phyloP scores from a whole-genome alignment of 495 filamentous ascomycete species.

The Hyaloscypha hepaticicola region DNA sequence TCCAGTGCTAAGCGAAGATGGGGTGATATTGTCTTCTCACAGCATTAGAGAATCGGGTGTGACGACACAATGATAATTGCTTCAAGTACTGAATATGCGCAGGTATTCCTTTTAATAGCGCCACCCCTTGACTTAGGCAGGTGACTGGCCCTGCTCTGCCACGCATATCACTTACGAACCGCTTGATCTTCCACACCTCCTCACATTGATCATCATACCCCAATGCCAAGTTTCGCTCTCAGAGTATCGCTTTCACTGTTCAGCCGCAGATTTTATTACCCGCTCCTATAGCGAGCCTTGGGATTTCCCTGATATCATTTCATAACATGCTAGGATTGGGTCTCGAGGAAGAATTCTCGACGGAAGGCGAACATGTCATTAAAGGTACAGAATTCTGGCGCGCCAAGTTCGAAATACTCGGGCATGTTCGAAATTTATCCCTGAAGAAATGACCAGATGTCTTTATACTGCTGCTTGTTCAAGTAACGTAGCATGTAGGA shows the following conservation, averaged over 20 bases:
- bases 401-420: neutral
- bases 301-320: neutral
- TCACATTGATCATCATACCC: no score
- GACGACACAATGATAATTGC: neutral
- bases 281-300: neutral
- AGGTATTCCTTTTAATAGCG: neutral
- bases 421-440: neutral
- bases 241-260: neutral
- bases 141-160: neutral
- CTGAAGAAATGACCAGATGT: neutral
- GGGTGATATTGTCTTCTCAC: neutral
- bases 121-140: neutral
- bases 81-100: neutral
- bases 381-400: neutral
- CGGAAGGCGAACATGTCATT: neutral
- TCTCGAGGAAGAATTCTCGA: neutral
- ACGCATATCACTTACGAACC: neutral
- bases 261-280: neutral
- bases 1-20: no score
- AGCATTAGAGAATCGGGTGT: neutral
- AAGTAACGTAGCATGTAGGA: neutral
- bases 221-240: neutral
- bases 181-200: no score
- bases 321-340: neutral
- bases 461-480: neutral